Evolutionary conservation across 306 rosid genomes (phyloP), one percentile per base, ranked within the genome.

Genomic region (Cyclanthera cordifolia): DNA sequence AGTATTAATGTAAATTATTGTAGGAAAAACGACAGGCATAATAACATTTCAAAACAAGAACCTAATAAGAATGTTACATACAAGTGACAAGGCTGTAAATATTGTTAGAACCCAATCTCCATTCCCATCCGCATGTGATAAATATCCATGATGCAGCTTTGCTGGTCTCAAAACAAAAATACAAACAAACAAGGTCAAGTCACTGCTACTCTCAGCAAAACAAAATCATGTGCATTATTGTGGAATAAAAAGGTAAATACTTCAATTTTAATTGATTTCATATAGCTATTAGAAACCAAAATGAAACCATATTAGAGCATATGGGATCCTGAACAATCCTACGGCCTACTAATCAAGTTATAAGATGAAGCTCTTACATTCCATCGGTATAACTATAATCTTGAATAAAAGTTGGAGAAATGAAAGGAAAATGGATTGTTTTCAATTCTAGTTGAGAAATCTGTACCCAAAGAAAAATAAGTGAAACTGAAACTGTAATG

Each of bases 101-200:
- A 89, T 86, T 16, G 90, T 93, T 41, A 93, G 76, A 70, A 86
- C 98, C 98, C 96, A 93, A 78, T 93, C 98, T 79, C 95, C 98
- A 39, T 93, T 93, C 67, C 98, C 98, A 80, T 89, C 98, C 6
- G 96, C 98, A 69, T 89, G 87, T 71, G 91, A 58, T 74, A 93
- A 85, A 80, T 83, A 78, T 37, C 98, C 98, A 77, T 89, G 98
- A 84, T 93, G 96, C 83, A 93, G 73, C 75, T 87, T 92, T 41
- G 97, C 97, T 91, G 80, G 68, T 76, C 77, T 56, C 76, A 78
- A 28, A 41, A 61, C 39, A 55, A 27, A 55, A 55, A 55, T 55
- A 16, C 61, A 25, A 25, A 13, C 61, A 77, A 50, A 64, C 51
- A 21, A 64, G 21, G 45, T 64, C 52, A 57, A 27, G 11, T 2